A percentile compares a stretch with the other conserved stretches of the same genome.
These are phyloP conservation scores for Vitis rupestris DNA, from an alignment of 164 flowering plant species.

Conservation along the genomic window DNA sequence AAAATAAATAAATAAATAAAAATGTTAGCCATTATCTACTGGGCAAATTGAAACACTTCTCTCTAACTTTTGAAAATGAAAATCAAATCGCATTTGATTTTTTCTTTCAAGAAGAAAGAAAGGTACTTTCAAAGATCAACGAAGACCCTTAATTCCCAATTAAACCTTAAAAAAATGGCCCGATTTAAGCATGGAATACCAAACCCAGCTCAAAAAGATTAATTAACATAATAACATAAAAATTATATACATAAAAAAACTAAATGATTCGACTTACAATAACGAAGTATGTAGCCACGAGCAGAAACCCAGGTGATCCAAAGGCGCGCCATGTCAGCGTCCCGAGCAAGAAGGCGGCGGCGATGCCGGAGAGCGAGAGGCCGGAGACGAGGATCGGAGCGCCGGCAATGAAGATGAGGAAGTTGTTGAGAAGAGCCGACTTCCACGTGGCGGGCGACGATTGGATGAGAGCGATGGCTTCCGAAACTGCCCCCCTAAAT, in stretches of 20 bases:
- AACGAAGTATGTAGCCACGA: constrained; percentile 80
- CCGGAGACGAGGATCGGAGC: constrained; percentile 79
- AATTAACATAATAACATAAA: not conserved
- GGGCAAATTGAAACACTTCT: too few species aligned
- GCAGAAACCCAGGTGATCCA: constrained; percentile 74
- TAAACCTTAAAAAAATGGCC: too few species aligned
- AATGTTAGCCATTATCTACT: too few species aligned
- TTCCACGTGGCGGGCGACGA: constrained; percentile 77
- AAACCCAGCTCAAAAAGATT: not conserved
- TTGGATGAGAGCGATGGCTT: constrained; percentile 40
- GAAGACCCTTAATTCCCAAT: too few species aligned
- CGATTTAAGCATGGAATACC: not conserved
- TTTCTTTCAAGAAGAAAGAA: too few species aligned
- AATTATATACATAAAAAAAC: not conserved
- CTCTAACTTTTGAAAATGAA: too few species aligned
- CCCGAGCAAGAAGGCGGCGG: constrained; percentile 83
- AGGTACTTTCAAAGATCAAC: too few species aligned
- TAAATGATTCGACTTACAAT: constrained; percentile 45
- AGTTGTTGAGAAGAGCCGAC: constrained; percentile 65
- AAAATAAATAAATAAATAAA: too few species aligned
- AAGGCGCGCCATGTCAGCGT: constrained; percentile 92
- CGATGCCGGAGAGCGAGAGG: constrained; percentile 70
- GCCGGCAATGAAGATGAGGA: constrained; percentile 71
- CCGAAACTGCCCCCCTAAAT: constrained; percentile 30
- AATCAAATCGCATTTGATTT: too few species aligned